Evolutionary conservation across 176 grass and related monocot genomes (phyloP), one percentile per base, ranked within the genome.

Genomic region (Phoenix dactylifera): DNA sequence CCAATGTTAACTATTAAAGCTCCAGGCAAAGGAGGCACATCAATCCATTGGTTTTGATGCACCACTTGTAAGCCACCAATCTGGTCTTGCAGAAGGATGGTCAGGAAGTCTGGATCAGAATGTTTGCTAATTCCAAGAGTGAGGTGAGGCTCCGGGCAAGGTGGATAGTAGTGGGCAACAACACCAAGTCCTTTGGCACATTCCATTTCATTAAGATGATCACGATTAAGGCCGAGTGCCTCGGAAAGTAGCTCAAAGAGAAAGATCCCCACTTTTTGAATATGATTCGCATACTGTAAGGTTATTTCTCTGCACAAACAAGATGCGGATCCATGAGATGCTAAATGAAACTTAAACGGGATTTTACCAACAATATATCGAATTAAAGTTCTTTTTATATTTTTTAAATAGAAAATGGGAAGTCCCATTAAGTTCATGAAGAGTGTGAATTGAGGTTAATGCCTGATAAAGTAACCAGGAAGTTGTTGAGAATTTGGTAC

Each of bases 11-110:
- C n/a, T n/a, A n/a, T n/a, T n/a, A n/a, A 39, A 19, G 82, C 78
- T 51, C 82, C 82, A 0, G 61, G 56, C n/a, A 79, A 10, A 0
- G 82, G 68, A 5, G 67, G 66, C 26, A 90, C 79, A 44, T 86
- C 75, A 26, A 56, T 66, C 82, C 82, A 90, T 9, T 32, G 12
- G 1, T 60, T 70, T 5, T 53, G 64, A 15, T 79, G 15, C 16
- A 73, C 4, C 49, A 67, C 75, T 68, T 90, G 87, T 48, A 90
- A 77, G 25, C 82, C 87, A 2, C 75, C 64, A 1, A 79, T 72
- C 35, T 32, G 48, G 48, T 86, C 82, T 64, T 85, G 82, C 12
- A 86, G 58, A 24, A 90, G 86, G 48, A 85, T 56, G 1, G 71
- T 85, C 15, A 90, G 35, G 66, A 90, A 82, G 48, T 4, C 52